Evolutionary conservation across 2,329 filamentous ascomycete species (phyloP).

Genomic region (Epichloe elymi): DNA sequence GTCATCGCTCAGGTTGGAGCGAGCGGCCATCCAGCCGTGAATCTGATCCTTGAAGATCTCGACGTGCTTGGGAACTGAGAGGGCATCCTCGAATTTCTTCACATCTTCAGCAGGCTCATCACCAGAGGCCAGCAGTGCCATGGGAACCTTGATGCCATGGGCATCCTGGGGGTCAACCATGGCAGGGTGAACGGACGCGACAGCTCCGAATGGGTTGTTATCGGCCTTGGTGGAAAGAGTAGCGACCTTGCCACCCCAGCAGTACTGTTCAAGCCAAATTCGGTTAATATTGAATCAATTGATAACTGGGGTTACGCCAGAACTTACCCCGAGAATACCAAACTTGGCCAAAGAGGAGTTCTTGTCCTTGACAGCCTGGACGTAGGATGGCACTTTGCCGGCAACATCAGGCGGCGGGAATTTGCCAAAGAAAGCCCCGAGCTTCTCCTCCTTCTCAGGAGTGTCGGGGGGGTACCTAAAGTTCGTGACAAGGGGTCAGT

Average conservation of each 20-base stretch:
- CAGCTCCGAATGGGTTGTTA: constrained; percentile 42
- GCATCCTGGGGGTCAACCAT: constrained; percentile 52
- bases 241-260: constrained; percentile 60
- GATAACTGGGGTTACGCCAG: not conserved
- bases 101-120: constrained; percentile 47
- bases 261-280: constrained; percentile 29
- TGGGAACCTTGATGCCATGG: constrained; percentile 43
- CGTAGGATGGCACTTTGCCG: constrained; percentile 38
- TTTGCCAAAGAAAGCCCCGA: constrained; percentile 44
- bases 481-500: not conserved
- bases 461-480: constrained; percentile 50
- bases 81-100: constrained; percentile 39
- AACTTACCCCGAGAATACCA: constrained; percentile 45
- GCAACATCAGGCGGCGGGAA: constrained; percentile 34
- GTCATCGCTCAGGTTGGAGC: constrained; percentile 42
- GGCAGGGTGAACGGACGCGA: constrained; percentile 42
- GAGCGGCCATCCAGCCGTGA: constrained; percentile 64
- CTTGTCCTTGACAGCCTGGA: constrained; percentile 37
- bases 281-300: not conserved
- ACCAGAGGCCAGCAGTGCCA: constrained; percentile 50
- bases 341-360: constrained; percentile 44
- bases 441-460: constrained; percentile 46
- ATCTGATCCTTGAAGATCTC: constrained; percentile 55
- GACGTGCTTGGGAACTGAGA: constrained; percentile 43
- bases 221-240: constrained; percentile 35